Percentiles rank a stretch among this genome's conserved stretches.
These are phyloP conservation scores for Grosmannia clavigera DNA, from an alignment of 2,329 filamentous ascomycete genomes.

Conservation along the genomic window DNA sequence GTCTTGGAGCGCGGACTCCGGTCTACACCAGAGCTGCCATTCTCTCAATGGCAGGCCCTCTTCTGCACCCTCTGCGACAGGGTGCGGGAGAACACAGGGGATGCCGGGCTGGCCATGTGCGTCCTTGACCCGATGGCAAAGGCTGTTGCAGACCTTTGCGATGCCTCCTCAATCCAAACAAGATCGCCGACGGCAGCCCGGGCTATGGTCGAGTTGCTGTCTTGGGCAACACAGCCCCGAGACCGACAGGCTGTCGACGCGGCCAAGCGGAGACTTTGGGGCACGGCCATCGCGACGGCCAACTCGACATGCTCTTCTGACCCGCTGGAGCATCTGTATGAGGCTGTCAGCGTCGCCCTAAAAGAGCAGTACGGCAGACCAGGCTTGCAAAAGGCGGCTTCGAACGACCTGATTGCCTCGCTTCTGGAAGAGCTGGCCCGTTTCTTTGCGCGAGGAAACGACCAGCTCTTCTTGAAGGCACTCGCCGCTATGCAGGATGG, in stretches of 20 bases:
- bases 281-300: constrained; percentile 29
- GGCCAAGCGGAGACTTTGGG: constrained; percentile 55
- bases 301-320: constrained; percentile 34
- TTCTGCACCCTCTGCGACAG: constrained; percentile 44
- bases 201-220: constrained; percentile 30
- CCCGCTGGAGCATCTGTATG: constrained; percentile 55
- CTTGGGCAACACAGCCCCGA: constrained; percentile 39
- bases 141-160: constrained; percentile 27
- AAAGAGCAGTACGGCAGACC: constrained; percentile 34
- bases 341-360: constrained; percentile 41
- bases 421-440: constrained; percentile 41
- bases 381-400: constrained; percentile 16
- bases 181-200: constrained; percentile 18
- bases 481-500: constrained; percentile 50
- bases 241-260: constrained; percentile 53
- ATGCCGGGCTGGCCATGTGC: constrained; percentile 51
- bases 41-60: constrained; percentile 37
- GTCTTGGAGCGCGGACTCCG: constrained; percentile 52
- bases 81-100: constrained; percentile 51
- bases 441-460: constrained; percentile 38
- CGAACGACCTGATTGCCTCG: constrained; percentile 19
- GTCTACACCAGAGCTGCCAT: constrained; percentile 34
- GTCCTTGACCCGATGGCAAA: constrained; percentile 62
- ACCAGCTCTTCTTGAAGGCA: constrained; percentile 38
- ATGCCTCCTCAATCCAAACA: constrained; percentile 9